Conservation (phyloP, 805 yeast species). For the Candida dajiaensis region DNA sequence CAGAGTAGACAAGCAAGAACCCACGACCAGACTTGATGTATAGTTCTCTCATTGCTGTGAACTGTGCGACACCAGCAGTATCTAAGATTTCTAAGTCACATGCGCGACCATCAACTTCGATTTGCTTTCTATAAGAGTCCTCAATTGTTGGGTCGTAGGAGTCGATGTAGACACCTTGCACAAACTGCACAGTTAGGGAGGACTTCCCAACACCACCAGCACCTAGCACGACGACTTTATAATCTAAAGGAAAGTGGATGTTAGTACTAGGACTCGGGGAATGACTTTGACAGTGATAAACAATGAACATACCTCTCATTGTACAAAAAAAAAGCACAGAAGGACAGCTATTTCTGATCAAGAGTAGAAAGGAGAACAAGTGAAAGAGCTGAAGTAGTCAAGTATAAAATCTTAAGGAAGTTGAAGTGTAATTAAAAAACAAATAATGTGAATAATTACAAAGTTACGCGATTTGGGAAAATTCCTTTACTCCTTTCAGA, state of each 20-base stretch:
- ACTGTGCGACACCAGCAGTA: slow-evolving; percentile 93
- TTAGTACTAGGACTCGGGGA: slow-evolving; percentile 2
- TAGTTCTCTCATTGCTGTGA: slow-evolving; percentile 90
- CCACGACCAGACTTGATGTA: slow-evolving; percentile 89
- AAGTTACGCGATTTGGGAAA: not conserved
- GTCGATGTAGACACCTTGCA: slow-evolving; percentile 84
- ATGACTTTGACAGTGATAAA: not conserved
- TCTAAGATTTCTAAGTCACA: slow-evolving; percentile 85
- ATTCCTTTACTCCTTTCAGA: not conserved
- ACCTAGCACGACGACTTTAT: slow-evolving; percentile 86
- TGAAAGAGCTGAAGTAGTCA: not conserved
- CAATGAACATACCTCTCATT: slow-evolving; percentile 13
- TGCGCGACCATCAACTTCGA: slow-evolving; percentile 81
- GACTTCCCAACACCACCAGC: slow-evolving; percentile 98
- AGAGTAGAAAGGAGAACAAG: not conserved
- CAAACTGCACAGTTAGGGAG: slow-evolving; percentile 86
- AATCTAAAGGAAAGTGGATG: slow-evolving; percentile 40
- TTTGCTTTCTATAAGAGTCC: slow-evolving; percentile 86
- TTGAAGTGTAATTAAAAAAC: too few species aligned
- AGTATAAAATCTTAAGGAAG: too few species aligned
- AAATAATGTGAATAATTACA: too few species aligned
- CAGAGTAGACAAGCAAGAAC: slow-evolving; percentile 79
- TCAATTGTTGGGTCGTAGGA: slow-evolving; percentile 96
- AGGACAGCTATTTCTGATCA: not conserved
- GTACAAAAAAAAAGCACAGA: not conserved